Evolutionary conservation across 176 grass and related monocot species (phyloP).

Genomic region (Alloteropsis semialata): DNA sequence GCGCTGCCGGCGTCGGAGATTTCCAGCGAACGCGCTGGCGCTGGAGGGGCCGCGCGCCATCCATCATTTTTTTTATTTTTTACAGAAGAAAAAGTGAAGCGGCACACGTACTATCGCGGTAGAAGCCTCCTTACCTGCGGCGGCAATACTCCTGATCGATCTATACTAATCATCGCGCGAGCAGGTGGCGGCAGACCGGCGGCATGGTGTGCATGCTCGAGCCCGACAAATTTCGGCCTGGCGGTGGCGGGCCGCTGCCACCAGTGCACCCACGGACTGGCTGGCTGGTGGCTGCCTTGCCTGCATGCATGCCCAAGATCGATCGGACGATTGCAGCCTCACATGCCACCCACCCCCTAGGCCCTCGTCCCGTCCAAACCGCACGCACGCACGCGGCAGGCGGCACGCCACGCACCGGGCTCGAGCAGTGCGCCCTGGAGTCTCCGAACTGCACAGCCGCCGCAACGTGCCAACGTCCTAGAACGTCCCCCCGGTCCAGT

Average conservation of each 20-base stretch:
- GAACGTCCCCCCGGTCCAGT: too few relatives aligned
- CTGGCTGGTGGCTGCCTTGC: too few relatives aligned
- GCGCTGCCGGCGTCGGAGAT: too few relatives aligned
- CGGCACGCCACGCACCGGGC: background rate
- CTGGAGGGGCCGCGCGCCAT: too few relatives aligned
- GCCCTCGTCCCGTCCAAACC: background rate
- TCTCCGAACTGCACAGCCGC: too few relatives aligned
- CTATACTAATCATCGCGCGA: background rate
- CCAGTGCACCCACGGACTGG: background rate
- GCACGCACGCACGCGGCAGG: too few relatives aligned
- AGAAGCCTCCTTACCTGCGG: too few relatives aligned
- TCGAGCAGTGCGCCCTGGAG: background rate
- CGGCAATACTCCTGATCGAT: background rate
- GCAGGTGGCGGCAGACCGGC: background rate
- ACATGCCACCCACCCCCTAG: background rate
- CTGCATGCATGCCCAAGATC: background rate
- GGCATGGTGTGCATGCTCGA: background rate
- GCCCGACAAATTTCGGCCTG: background rate
- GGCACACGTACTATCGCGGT: background rate
- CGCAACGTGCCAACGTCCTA: conserved; percentile 6
- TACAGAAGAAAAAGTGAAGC: too few relatives aligned
- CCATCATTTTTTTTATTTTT: too few relatives aligned
- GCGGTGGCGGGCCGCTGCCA: background rate
- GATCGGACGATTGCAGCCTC: background rate
- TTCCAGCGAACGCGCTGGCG: background rate